Evolutionary conservation across 495 filamentous ascomycete genomes (phyloP), one percentile per base, ranked within the genome.

Genomic region (Neurospora sp.): DNA sequence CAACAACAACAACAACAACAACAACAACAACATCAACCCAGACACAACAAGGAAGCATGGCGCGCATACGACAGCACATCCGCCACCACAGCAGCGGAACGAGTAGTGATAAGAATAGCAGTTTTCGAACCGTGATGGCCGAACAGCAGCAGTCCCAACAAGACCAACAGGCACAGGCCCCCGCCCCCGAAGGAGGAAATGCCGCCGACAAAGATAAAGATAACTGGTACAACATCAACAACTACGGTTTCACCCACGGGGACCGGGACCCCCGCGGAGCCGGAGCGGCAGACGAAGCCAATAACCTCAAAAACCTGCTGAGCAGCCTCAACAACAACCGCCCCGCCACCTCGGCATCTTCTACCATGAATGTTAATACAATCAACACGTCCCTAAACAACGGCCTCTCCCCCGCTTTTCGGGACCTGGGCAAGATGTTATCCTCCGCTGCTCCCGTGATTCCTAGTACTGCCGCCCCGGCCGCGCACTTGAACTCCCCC

Each of bases 61-160:
- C 80, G 5, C 80, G 79, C 18, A 72, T 85, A 39, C 80, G 79
- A 9, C 76, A 71, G 8, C 83, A 84, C 68, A 71, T 81, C 16
- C 81, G 84, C 39, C 75, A 76, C 7, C 72, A 74, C 16, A 84
- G 81, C 16, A 84, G 81, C 74, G 74, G 72, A 16, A 84, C 53
- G 22, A 61, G 53, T 31, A 4, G 0, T 35, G 82, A 84, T 27
- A 76, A 75, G 3, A 83, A 27, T 1, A 27, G 78, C 71, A 76
- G 27, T 31, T 31, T 76, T 7, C 53, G 74, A 39, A 79, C 77
- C 0, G 79, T 80, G 3, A 47, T 75, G 18, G 68, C 45, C 0
- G 31, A 31, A 31, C 31, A 31, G 31, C 31, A n/a, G n/a, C n/a
- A 27, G 27, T 35, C 4, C 31, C 31, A 35, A 35, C 3, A 6